phyloP scores from a whole-genome alignment of 805 yeast genomes.

The Lachancea cidri region DNA sequence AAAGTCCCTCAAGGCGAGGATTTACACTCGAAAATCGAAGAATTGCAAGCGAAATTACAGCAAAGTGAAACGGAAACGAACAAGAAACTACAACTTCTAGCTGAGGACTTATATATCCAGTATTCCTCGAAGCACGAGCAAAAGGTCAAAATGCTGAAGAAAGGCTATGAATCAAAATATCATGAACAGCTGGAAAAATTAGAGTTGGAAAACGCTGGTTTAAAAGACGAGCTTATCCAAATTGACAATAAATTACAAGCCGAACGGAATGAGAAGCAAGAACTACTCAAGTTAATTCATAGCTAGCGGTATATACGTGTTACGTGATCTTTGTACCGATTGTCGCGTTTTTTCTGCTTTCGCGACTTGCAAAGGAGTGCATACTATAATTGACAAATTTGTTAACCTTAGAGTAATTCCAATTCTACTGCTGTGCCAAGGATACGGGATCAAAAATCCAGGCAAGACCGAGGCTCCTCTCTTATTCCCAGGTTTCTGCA shows the following conservation, averaged over 20 bases:
- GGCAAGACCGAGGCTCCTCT: too few relatives aligned
- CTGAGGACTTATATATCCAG: conserved; percentile 65
- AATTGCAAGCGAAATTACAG: conserved; percentile 32
- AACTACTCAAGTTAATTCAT: conserved; percentile 49
- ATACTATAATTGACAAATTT: not conserved
- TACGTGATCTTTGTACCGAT: not conserved
- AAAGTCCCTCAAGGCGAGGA: not conserved
- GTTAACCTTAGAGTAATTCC: not conserved
- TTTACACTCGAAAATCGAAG: conserved; percentile 24
- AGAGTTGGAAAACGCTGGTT: conserved; percentile 39
- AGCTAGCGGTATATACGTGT: conserved; percentile 7
- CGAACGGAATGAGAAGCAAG: conserved; percentile 55
- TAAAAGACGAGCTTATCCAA: conserved; percentile 49
- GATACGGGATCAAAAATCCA: too few relatives aligned
- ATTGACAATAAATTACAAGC: conserved; percentile 42
- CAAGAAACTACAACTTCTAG: conserved; percentile 52
- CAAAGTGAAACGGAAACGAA: conserved; percentile 46
- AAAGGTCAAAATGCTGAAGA: conserved; percentile 58
- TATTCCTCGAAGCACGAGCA: conserved; percentile 74
- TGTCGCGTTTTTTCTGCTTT: conserved; percentile 3
- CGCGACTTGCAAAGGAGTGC: not conserved
- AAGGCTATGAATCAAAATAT: conserved; percentile 53
- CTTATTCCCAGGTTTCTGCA: too few relatives aligned
- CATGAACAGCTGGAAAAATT: conserved; percentile 40
- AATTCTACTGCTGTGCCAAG: not conserved